Base-by-base conservation (phyloP, 2,329 filamentous ascomycete species). In the Penicillium sumatraense region DNA sequence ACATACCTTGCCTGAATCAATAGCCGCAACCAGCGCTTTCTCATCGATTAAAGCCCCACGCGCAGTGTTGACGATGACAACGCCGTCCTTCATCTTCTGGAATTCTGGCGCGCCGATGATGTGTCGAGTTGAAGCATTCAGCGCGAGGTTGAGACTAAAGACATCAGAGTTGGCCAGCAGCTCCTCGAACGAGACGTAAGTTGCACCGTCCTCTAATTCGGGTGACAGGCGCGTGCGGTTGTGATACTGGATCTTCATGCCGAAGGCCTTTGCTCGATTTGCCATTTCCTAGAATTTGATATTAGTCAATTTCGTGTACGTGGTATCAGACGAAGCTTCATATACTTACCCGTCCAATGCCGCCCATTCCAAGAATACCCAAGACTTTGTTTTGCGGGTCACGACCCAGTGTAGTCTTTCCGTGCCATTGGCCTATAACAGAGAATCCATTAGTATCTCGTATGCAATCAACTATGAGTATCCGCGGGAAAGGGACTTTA, bases 361-460 rank as follows among this genome's bases (percentile, higher is more conserved):
- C 77, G 20, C 78, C 78, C 78, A 80, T 80, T 2, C 78, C 78
- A 18, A 80, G 64, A 48, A 80, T 79, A 4, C 78, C 78, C 3
- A 80, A 69, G 16, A 72, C 65, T 57, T 79, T 80, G n/a, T 69
- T 71, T 57, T 73, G 69, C 26, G 78, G 78, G 57, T 80, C 78
- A 58, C 72, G 73, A n/a, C 78, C 78, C 6, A 79, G 62, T 13
- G 63, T 65, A n/a, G 73, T 68, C 31, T 74, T 66, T 13, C 78
- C 77, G 41, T 70, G 71, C 75, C 76, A 80, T 50, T 72, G 64
- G 8, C 74, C 74, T 75, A 47, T 57, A 16, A 8, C 40, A 54
- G 41, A 10, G n/a, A 6, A 11, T 6, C 31, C 13, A 5, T 36
- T 16, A 27, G 18, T n/a, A 5, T 16, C 7, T n/a, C 24, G 9